Evolutionary conservation across 768 basidiomycete genomes (phyloP).

Genomic region (Kwoniella europaea): DNA sequence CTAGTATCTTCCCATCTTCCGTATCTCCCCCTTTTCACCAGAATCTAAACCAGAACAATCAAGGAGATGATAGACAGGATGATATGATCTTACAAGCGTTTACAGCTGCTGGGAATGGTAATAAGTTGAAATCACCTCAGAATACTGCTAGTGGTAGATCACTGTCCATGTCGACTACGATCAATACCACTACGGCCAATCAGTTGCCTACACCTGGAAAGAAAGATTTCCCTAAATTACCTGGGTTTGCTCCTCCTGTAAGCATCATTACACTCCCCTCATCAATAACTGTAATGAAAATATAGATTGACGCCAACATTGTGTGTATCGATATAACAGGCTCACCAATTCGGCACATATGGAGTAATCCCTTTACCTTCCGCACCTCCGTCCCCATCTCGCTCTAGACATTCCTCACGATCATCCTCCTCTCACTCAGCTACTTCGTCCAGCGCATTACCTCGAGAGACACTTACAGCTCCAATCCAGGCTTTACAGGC

Average conservation of each 20-base stretch:
- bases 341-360: conserved; percentile 88
- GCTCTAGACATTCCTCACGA: conserved; percentile 34
- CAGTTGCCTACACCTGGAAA: conserved; percentile 31
- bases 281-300: too few species aligned
- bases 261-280: conserved; percentile 2
- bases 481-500: conserved; percentile 94
- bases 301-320: too few species aligned
- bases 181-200: conserved; percentile 8
- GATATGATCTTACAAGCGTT: conserved; percentile 14
- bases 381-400: conserved; percentile 64
- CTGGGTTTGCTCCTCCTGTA: conserved; percentile 89
- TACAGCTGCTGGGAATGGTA: conserved; percentile 3
- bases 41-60: conserved; percentile 15
- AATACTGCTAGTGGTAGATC: conserved; percentile 33
- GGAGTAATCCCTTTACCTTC: conserved; percentile 71
- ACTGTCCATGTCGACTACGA: conserved; percentile 7
- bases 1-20: conserved; percentile 36
- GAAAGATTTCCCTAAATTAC: conserved; percentile 76
- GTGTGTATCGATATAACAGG: conserved; percentile 60
- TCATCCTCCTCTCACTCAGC: conserved; percentile 76
- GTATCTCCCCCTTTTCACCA: conserved; percentile 33
- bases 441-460: conserved; percentile 86
- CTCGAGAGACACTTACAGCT: conserved; percentile 80
- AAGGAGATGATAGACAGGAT: background rate
- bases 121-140: conserved; percentile 32